A percentile compares a stretch with the other conserved stretches of the same genome.
These are phyloP conservation scores for Moniliella sp. DNA, from an alignment of 1,284 basidiomycete genomes.

Conservation along the genomic window DNA sequence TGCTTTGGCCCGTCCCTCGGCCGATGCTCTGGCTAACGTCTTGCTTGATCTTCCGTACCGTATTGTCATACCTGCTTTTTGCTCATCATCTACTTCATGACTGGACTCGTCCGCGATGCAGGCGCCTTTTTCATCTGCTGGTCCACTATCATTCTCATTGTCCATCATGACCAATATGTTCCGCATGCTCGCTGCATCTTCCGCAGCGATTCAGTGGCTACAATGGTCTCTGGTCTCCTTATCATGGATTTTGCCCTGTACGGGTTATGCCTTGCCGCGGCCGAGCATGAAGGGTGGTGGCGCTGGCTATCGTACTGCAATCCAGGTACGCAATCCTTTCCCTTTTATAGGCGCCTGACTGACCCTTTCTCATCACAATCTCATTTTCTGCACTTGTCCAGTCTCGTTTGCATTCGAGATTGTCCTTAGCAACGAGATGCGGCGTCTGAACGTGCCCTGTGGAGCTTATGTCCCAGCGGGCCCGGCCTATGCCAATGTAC, in stretches of 20 bases:
- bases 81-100: conserved; percentile 24
- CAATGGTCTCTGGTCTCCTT: conserved; percentile 16
- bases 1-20: conserved; percentile 17
- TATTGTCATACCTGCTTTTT: conserved; percentile 12
- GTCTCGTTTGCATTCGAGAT: conserved; percentile 19
- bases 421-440: conserved; percentile 25
- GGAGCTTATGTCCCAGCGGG: too few relatives aligned
- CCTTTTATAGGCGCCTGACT: too few relatives aligned
- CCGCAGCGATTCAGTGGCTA: conserved; percentile 11
- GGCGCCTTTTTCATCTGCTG: conserved; percentile 21
- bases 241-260: conserved; percentile 13
- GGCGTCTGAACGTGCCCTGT: conserved; percentile 10
- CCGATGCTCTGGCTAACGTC: conserved; percentile 12
- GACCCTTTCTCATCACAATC: too few relatives aligned
- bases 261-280: conserved; percentile 19
- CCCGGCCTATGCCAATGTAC: conserved; percentile 8
- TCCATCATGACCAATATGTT: conserved; percentile 22
- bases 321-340: too few relatives aligned
- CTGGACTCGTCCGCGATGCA: conserved; percentile 9
- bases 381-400: too few relatives aligned
- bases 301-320: conserved; percentile 26
- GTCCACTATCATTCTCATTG: conserved; percentile 7
- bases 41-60: conserved; percentile 18
- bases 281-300: conserved; percentile 20
- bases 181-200: conserved; percentile 9